These are phyloP conservation scores for Phascolomyces articulosus DNA, from an alignment of 371 early-diverging fungal genomes.

Conservation along the genomic window DNA sequence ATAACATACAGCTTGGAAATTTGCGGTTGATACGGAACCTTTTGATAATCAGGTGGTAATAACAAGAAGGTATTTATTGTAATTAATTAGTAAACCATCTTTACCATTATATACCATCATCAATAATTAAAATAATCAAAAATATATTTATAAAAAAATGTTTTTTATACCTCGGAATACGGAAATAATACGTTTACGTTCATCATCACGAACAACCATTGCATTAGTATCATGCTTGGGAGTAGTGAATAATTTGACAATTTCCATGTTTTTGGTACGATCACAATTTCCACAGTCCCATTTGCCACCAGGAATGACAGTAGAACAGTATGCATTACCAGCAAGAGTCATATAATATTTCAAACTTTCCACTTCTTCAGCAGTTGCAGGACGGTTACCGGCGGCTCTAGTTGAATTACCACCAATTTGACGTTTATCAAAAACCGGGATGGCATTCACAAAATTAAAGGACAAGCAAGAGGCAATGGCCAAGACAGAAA, in stretches of 20 bases:
- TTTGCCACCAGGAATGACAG: slow-evolving; percentile 17
- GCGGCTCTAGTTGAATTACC: not conserved
- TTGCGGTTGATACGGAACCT: not conserved
- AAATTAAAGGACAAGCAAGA: not conserved
- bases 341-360: slow-evolving; percentile 12
- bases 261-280: slow-evolving; percentile 4
- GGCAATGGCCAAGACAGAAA: not conserved
- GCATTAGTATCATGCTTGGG: slow-evolving; percentile 18
- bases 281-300: slow-evolving; percentile 22
- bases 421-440: not conserved
- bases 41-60: not conserved
- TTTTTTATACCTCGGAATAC: slow-evolving; percentile 27
- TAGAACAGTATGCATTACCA: slow-evolving; percentile 17
- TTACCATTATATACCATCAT: no score
- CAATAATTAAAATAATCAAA: no score
- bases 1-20: not conserved
- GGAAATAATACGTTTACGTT: slow-evolving; percentile 21
- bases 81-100: no score
- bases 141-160: no score
- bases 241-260: slow-evolving; percentile 24
- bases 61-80: not conserved
- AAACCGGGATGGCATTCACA: not conserved
- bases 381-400: slow-evolving; percentile 2
- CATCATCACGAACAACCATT: slow-evolving; percentile 21
- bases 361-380: slow-evolving; percentile 1